A percentile compares a stretch with the other conserved stretches of the same genome.
Evolutionary conservation across 495 filamentous ascomycete genomes (phyloP).

Genomic region (Mytilinidion resinicola): DNA sequence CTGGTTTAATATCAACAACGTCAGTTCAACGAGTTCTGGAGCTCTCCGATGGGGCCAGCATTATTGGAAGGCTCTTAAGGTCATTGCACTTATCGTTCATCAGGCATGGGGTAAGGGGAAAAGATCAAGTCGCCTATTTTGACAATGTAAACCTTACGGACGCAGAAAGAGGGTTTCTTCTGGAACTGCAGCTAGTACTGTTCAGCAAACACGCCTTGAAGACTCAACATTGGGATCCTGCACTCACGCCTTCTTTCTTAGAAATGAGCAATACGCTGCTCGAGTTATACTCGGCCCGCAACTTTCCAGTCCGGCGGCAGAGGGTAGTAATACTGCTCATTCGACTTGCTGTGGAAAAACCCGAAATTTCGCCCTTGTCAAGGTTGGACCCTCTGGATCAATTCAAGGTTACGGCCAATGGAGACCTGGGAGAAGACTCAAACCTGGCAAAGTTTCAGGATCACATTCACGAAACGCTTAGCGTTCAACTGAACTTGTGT

Average conservation of each 20-base stretch:
- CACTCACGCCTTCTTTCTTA: conserved; percentile 22
- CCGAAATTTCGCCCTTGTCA: background rate
- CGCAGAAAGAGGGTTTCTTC: conserved; percentile 42
- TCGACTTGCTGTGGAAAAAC: conserved; percentile 16
- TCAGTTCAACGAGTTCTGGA: conserved; percentile 18
- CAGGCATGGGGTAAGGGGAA: conserved; percentile 13
- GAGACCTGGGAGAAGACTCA: conserved; percentile 46
- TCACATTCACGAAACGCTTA: conserved; percentile 54
- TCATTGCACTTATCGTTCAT: conserved; percentile 42
- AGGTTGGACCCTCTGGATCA: background rate
- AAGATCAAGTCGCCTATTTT: conserved; percentile 31
- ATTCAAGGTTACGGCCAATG: background rate
- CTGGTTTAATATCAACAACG: conserved; percentile 24
- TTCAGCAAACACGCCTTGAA: conserved; percentile 22
- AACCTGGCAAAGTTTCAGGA: conserved; percentile 47
- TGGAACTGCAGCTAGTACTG: conserved; percentile 52
- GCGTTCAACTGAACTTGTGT: conserved; percentile 50
- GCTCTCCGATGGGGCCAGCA: conserved; percentile 18
- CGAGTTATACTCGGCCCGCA: conserved; percentile 21
- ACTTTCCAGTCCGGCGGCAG: conserved; percentile 31
- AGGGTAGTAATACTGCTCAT: conserved; percentile 23
- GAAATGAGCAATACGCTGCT: conserved; percentile 28
- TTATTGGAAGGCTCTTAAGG: conserved; percentile 45
- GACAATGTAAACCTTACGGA: conserved; percentile 38
- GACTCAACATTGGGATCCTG: conserved; percentile 18